Conservation (phyloP, 2,329 filamentous ascomycete species). For the Colletotrichum theobromicola region DNA sequence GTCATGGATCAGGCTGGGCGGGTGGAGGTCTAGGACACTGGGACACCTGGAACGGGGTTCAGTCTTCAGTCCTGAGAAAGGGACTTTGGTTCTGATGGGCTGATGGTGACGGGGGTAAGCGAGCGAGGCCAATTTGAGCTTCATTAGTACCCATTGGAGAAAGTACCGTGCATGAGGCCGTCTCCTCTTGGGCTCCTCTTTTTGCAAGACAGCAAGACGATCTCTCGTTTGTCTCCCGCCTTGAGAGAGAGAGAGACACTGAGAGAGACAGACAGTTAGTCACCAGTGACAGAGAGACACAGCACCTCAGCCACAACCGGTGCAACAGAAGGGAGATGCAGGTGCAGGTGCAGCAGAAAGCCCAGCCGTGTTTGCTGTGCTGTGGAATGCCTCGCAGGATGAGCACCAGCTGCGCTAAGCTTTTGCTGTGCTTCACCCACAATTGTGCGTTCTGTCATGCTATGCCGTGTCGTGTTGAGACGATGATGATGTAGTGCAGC, state of each 20-base stretch:
- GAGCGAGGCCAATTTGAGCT: conserved; percentile 17
- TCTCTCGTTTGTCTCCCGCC: neutral
- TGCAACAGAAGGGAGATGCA: neutral
- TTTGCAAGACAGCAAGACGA: neutral
- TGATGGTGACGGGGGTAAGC: conserved; percentile 16
- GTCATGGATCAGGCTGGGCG: neutral
- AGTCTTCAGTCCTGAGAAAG: neutral
- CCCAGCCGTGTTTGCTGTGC: neutral
- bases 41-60: neutral
- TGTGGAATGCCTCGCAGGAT: neutral
- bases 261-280: neutral
- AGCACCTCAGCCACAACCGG: conserved; percentile 10
- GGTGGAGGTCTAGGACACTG: neutral
- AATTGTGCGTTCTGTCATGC: neutral
- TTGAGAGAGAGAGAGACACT: neutral
- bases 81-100: conserved; percentile 20
- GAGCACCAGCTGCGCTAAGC: neutral
- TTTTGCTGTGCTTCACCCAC: neutral
- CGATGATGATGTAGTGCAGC: neutral
- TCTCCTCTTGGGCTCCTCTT: neutral
- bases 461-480: neutral
- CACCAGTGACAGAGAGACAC: neutral
- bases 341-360: neutral
- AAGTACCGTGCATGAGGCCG: conserved; percentile 19
- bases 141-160: neutral